Conservation (phyloP, 225 moss, liverwort and hornwort genomes). For the Bryoerythrophyllum caledonicum region DNA sequence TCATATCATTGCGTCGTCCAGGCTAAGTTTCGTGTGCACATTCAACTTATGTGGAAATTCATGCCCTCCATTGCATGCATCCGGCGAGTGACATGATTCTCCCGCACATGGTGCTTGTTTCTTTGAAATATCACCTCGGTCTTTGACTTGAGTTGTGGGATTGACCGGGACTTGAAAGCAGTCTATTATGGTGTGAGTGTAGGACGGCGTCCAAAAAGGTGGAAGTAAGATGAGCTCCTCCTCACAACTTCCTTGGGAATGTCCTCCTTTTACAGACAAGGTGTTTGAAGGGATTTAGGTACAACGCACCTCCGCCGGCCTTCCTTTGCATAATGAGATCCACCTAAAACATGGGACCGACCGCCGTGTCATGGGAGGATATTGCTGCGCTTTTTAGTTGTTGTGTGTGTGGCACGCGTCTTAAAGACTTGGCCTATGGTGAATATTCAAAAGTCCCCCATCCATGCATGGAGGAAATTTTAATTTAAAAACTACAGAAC, state of each 20-base stretch:
- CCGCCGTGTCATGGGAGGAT: no score
- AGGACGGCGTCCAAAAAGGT: not conserved
- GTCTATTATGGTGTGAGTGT: not conserved
- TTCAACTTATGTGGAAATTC: not conserved
- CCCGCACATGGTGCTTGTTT: not conserved
- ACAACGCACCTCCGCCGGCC: no score
- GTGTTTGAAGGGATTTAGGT: not conserved
- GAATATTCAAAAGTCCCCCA: not conserved
- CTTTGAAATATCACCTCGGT: not conserved
- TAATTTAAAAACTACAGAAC: not conserved
- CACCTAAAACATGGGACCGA: no score
- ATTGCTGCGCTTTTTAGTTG: no score
- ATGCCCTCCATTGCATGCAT: no score
- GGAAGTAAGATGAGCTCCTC: not conserved
- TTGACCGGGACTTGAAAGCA: not conserved
- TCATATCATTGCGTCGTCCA: not conserved
- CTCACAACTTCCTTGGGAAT: not conserved
- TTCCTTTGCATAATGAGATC: no score
- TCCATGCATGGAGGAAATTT: not conserved
- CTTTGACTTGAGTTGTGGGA: not conserved
- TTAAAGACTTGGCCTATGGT: slow-evolving; percentile 2
- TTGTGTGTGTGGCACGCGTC: no score
- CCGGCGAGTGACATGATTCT: not conserved
- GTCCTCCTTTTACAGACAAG: slow-evolving; percentile 15
- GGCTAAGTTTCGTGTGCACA: not conserved